Evolutionary conservation across 2,329 filamentous ascomycete genomes (phyloP).

Genomic region (Exophiala spinifera): DNA sequence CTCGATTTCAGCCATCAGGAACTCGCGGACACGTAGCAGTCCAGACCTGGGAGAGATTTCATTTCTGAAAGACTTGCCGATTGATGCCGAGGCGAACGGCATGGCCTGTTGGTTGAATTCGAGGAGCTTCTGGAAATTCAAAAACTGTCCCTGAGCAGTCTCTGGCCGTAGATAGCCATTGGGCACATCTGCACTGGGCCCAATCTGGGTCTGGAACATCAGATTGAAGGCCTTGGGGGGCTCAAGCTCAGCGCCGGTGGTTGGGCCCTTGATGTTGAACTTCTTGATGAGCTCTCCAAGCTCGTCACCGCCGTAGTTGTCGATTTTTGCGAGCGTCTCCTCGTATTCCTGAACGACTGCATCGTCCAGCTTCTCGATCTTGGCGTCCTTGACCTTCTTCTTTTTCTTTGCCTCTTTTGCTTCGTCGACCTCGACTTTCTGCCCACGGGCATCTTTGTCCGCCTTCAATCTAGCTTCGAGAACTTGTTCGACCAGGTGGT

Average conservation of each 20-base stretch:
- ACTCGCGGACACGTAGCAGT: conserved; percentile 90
- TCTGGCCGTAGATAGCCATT: conserved; percentile 82
- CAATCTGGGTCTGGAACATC: conserved; percentile 97
- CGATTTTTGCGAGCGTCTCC: conserved; percentile 85
- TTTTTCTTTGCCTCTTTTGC: conserved; percentile 86
- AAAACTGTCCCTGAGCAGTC: conserved; percentile 96
- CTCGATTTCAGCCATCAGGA: conserved; percentile 98
- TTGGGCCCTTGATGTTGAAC: conserved; percentile 85
- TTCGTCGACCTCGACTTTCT: conserved; percentile 64
- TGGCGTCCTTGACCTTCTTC: conserved; percentile 73
- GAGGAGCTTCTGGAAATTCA: conserved; percentile 93
- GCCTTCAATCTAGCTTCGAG: conserved; percentile 83
- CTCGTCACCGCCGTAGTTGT: conserved; percentile 87
- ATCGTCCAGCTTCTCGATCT: conserved; percentile 83
- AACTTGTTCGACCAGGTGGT: conserved; percentile 94
- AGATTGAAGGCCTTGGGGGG: conserved; percentile 92
- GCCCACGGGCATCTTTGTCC: conserved; percentile 85
- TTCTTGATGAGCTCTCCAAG: conserved; percentile 86
- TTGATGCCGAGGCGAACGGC: conserved; percentile 95
- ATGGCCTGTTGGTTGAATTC: conserved; percentile 94
- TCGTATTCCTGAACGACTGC: conserved; percentile 84
- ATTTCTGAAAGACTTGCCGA: conserved; percentile 97
- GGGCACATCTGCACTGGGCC: conserved; percentile 80
- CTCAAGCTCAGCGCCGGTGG: conserved; percentile 70
- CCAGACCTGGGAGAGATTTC: conserved; percentile 93